Percentiles rank a stretch among this genome's conserved stretches.
These are phyloP conservation scores for Nannizziopsis barbatae DNA, from an alignment of 2,329 filamentous ascomycete genomes.

Conservation along the genomic window DNA sequence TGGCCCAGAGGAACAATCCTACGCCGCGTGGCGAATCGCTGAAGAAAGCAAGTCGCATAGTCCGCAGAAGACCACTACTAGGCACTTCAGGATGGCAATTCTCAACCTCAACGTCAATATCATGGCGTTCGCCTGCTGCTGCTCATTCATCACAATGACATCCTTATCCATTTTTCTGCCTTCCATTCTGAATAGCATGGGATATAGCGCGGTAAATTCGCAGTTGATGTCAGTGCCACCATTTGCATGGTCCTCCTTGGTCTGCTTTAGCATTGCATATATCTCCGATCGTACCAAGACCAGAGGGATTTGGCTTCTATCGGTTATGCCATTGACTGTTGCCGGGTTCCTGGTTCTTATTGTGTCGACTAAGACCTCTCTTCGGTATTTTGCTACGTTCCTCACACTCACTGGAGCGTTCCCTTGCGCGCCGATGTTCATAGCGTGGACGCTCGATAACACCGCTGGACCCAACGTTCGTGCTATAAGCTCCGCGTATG, in stretches of 20 bases:
- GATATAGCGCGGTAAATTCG: slow-evolving; percentile 3
- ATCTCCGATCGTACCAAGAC: slow-evolving; percentile 9
- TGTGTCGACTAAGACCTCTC: slow-evolving; percentile 20
- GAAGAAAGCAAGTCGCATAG: slow-evolving; percentile 4
- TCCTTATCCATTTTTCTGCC: slow-evolving; percentile 12
- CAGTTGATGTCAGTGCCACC: slow-evolving; percentile 10
- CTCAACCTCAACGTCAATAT: slow-evolving; percentile 36
- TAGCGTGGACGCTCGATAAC: slow-evolving; percentile 45
- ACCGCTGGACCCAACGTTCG: slow-evolving; percentile 41
- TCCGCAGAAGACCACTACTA: slow-evolving; percentile 12
- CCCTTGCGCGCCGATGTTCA: slow-evolving; percentile 24
- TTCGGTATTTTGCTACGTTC: slow-evolving; percentile 32
- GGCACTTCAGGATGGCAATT: slow-evolving; percentile 24
- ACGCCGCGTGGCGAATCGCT: slow-evolving; percentile 8
- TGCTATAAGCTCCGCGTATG: slow-evolving; percentile 47
- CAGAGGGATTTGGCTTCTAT: slow-evolving; percentile 7
- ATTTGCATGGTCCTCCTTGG: slow-evolving; percentile 9
- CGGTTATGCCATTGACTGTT: slow-evolving; percentile 8
- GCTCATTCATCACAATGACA: slow-evolving; percentile 4
- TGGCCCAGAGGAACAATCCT: neutral
- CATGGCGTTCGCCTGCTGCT: slow-evolving; percentile 26
- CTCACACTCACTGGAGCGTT: slow-evolving; percentile 31
- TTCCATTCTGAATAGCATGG: slow-evolving; percentile 9
- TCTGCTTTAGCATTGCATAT: slow-evolving; percentile 7
- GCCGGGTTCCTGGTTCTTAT: slow-evolving; percentile 25